Conservation (phyloP, 2,329 filamentous ascomycete genomes). For the Helotiales sp. region DNA sequence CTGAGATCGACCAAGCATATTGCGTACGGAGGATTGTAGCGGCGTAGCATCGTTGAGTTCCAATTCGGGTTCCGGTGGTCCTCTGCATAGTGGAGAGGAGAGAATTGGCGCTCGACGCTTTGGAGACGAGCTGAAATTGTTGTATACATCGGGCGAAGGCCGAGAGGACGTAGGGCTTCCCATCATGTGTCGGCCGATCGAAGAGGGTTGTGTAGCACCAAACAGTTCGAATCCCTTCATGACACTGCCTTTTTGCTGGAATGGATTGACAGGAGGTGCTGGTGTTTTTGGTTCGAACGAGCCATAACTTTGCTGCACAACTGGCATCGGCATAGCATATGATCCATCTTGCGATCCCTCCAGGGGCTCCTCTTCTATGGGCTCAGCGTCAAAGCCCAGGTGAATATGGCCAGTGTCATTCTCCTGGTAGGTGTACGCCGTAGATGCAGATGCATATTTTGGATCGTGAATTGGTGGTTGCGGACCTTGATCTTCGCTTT, state of each 20-base stretch:
- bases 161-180: constrained; percentile 39
- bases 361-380: constrained; percentile 11
- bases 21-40: constrained; percentile 27
- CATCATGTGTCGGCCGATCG: constrained; percentile 30
- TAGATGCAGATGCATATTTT: constrained; percentile 31
- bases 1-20: constrained; percentile 20
- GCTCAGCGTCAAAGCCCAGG: constrained; percentile 25
- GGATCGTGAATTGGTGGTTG: background rate
- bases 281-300: constrained; percentile 40
- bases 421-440: constrained; percentile 37
- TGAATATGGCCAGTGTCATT: constrained; percentile 38
- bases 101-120: constrained; percentile 23
- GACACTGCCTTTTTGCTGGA: constrained; percentile 39
- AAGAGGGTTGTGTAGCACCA: constrained; percentile 41
- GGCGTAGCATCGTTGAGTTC: constrained; percentile 20
- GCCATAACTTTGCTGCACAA: constrained; percentile 17
- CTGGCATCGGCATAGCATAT: constrained; percentile 17
- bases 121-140: constrained; percentile 32
- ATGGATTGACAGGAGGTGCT: constrained; percentile 40
- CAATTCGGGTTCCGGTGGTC: background rate
- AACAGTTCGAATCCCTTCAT: constrained; percentile 40
- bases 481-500: background rate
- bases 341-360: constrained; percentile 37
- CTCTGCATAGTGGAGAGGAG: constrained; percentile 34
- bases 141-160: constrained; percentile 40